Evolutionary conservation across 345 rosid genomes (phyloP).

Genomic region (Dipteronia dyeriana): DNA sequence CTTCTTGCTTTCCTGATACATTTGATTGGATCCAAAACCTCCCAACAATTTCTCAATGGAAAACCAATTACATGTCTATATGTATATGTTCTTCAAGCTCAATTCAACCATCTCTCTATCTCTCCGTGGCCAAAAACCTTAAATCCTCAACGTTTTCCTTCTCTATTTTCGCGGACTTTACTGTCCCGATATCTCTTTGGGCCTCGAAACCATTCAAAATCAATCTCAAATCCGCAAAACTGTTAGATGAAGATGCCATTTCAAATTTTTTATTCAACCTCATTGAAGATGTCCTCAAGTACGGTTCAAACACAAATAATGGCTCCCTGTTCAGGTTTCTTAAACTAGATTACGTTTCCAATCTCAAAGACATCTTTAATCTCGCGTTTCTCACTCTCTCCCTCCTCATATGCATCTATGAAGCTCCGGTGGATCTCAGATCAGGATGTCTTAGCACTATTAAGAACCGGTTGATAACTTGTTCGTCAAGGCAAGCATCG

Average conservation of each 20-base stretch:
- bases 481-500: conserved; percentile 49
- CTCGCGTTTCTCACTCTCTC: conserved; percentile 63
- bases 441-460: conserved; percentile 51
- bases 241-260: conserved; percentile 40
- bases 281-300: conserved; percentile 60
- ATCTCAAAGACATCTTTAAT: conserved; percentile 59
- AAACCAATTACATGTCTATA: conserved; percentile 44
- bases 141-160: conserved; percentile 40
- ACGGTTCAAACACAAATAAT: conserved; percentile 42
- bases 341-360: conserved; percentile 32
- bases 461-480: conserved; percentile 49
- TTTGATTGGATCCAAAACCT: conserved; percentile 66
- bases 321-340: conserved; percentile 44
- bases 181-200: conserved; percentile 59
- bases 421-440: conserved; percentile 70
- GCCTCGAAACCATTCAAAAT: conserved; percentile 55
- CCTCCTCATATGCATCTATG: conserved; percentile 70
- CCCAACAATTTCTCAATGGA: conserved; percentile 63
- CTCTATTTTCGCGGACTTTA: conserved; percentile 54
- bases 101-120: conserved; percentile 57
- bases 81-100: conserved; percentile 59
- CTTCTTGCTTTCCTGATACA: conserved; percentile 53
- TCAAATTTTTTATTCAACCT: conserved; percentile 50
- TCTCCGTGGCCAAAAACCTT: conserved; percentile 40
- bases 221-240: conserved; percentile 36